Evolutionary conservation across 2,329 filamentous ascomycete species (phyloP).

Genomic region (Penicillium sp.): DNA sequence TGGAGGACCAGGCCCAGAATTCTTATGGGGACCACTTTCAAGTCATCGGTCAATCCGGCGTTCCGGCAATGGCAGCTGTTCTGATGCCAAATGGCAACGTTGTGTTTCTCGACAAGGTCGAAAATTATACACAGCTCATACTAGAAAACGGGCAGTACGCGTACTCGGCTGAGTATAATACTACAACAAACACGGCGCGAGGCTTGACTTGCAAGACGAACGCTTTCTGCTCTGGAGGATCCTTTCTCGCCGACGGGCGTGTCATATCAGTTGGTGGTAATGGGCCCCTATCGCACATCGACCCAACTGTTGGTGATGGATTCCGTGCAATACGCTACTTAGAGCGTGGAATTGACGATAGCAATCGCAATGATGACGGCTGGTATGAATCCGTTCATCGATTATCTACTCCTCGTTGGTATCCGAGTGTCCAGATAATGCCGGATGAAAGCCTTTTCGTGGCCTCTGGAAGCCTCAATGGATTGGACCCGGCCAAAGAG

Average conservation of each 20-base stretch:
- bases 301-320: slow-evolving; percentile 57
- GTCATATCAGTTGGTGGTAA: slow-evolving; percentile 57
- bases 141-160: slow-evolving; percentile 54
- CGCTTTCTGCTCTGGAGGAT: slow-evolving; percentile 59
- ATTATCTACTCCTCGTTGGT: slow-evolving; percentile 56
- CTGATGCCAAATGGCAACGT: slow-evolving; percentile 58
- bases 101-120: slow-evolving; percentile 61
- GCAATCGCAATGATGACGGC: slow-evolving; percentile 40
- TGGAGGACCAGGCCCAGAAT: slow-evolving; percentile 19
- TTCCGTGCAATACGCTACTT: slow-evolving; percentile 57
- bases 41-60: slow-evolving; percentile 54
- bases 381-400: slow-evolving; percentile 57
- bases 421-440: slow-evolving; percentile 58
- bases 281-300: slow-evolving; percentile 51
- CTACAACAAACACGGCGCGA: slow-evolving; percentile 44
- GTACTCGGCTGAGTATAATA: slow-evolving; percentile 59
- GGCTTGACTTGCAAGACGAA: slow-evolving; percentile 55
- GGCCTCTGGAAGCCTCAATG: slow-evolving; percentile 58
- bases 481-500: slow-evolving; percentile 50
- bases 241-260: slow-evolving; percentile 55
- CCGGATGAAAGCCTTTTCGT: slow-evolving; percentile 57
- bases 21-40: slow-evolving; percentile 41
- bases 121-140: slow-evolving; percentile 57
- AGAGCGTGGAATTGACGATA: slow-evolving; percentile 39
- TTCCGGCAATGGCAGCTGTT: slow-evolving; percentile 61